A percentile compares a stretch with the other conserved stretches of the same genome.
These are phyloP conservation scores for Agaricus blazei DNA, from an alignment of 768 basidiomycete genomes.

Conservation along the genomic window DNA sequence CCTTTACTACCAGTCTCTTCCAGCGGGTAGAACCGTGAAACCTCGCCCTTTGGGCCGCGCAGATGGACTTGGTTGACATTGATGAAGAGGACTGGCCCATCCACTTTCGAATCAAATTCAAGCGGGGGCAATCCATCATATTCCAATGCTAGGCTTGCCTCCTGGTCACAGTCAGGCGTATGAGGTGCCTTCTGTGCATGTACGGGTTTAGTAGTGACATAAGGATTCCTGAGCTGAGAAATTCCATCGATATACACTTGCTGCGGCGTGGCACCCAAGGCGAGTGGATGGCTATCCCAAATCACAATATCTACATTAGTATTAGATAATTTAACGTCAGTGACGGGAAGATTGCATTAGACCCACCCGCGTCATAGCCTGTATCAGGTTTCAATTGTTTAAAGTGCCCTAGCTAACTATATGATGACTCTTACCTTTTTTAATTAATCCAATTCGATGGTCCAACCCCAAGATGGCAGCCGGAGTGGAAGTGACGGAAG, in stretches of 20 bases:
- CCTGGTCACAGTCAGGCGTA: slow-evolving; percentile 57
- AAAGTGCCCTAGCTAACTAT: not conserved
- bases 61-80: slow-evolving; percentile 54
- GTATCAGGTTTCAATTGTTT: not conserved
- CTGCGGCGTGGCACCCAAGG: slow-evolving; percentile 70
- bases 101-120: slow-evolving; percentile 29
- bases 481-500: slow-evolving; percentile 67
- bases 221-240: slow-evolving; percentile 50
- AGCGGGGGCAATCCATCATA: slow-evolving; percentile 68
- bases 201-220: slow-evolving; percentile 45
- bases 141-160: slow-evolving; percentile 45
- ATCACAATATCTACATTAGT: slow-evolving; percentile 51
- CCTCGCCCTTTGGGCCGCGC: slow-evolving; percentile 24
- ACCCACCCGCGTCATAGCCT: slow-evolving; percentile 66
- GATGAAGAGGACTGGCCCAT: slow-evolving; percentile 50
- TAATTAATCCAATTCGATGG: slow-evolving; percentile 70
- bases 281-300: slow-evolving; percentile 76
- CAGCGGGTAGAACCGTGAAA: slow-evolving; percentile 9
- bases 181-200: slow-evolving; percentile 47
- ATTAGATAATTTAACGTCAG: not conserved
- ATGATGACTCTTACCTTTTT: slow-evolving; percentile 34
- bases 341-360: not conserved
- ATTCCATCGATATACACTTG: slow-evolving; percentile 89
- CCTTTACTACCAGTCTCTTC: slow-evolving; percentile 15
- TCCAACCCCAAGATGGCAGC: slow-evolving; percentile 67